Base-by-base conservation (phyloP, 208 protist species). In the Wallacemonas sp. region DNA sequence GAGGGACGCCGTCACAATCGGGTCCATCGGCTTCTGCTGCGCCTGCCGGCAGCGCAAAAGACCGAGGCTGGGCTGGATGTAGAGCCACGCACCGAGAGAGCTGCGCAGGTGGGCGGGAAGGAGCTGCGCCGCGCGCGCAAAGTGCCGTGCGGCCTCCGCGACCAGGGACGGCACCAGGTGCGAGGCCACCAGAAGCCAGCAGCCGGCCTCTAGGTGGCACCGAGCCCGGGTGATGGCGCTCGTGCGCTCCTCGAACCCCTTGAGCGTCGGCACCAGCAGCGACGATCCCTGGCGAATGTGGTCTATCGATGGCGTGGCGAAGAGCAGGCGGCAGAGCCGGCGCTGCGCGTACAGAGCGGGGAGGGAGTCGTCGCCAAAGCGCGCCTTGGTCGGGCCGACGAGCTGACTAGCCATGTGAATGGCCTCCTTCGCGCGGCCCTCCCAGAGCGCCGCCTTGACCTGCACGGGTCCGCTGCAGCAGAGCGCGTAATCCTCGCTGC, bases 31-130 rank as follows among this genome's bases (percentile, higher is more conserved):
- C 31, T 32, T 32, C 28, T 61, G 52, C 57, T 61, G n/a, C 14
- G 61, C 39, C 72, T 87, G 77, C 22, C 65, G 68, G 75, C 79
- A 88, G 14, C 86, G 79, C 61, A 92, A 61, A 29, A 82, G 45
- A 2, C 86, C 86, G 22, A 89, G 70, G 62, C 72, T 75, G 5
- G 86, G 81, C 39, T 81, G 81, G 49, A 92, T 75, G 54, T 81
- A 92, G 20, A 87, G 54, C 82, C 86, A 87, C 1, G 79, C 74
- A 0, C 82, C 82, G 45, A 48, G 36, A 20, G 77, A 65, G 49
- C 69, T 79, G 44, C 82, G 76, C 50, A 86, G 64, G 12, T 66
- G 64, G 20, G 48, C 48, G 28, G 77, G 79, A 7, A 84, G 45
- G 7, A 92, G 72, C 38, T 62, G 64, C 45, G 65, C 76, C 11